Percentiles rank a stretch among this genome's conserved stretches.
These are phyloP conservation scores for Favolaschia claudopus DNA, from an alignment of 768 basidiomycete species.

Conservation along the genomic window DNA sequence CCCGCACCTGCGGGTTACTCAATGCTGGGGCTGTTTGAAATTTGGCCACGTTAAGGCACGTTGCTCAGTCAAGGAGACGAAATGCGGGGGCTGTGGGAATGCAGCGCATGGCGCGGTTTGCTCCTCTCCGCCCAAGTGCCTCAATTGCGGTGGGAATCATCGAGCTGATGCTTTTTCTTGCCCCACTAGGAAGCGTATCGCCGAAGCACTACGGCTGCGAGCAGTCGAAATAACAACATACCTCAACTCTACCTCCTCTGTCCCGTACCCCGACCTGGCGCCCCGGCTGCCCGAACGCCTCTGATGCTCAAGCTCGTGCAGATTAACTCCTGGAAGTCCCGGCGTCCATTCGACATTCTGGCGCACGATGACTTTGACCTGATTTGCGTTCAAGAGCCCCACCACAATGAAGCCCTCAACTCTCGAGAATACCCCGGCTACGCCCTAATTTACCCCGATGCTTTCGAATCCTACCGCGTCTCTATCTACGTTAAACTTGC, in stretches of 20 bases:
- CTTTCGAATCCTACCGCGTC: not conserved
- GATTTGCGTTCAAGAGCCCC: no score
- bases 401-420: not conserved
- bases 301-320: not conserved
- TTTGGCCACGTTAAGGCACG: no score
- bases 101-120: not conserved
- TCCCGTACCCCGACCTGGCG: not conserved
- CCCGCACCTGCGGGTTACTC: not conserved
- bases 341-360: slow-evolving; percentile 1
- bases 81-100: no score
- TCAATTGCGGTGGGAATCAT: not conserved
- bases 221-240: not conserved
- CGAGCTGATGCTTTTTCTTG: not conserved
- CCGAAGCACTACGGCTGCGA: not conserved
- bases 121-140: not conserved
- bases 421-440: not conserved
- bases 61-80: no score
- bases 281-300: not conserved
- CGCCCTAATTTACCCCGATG: not conserved
- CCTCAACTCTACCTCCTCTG: not conserved
- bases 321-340: slow-evolving; percentile 5
- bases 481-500: not conserved
- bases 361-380: not conserved
- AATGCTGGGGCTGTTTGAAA: no score
- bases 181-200: not conserved